Conservation (phyloP, 345 rosid genomes). For the Physaria fendleri region DNA sequence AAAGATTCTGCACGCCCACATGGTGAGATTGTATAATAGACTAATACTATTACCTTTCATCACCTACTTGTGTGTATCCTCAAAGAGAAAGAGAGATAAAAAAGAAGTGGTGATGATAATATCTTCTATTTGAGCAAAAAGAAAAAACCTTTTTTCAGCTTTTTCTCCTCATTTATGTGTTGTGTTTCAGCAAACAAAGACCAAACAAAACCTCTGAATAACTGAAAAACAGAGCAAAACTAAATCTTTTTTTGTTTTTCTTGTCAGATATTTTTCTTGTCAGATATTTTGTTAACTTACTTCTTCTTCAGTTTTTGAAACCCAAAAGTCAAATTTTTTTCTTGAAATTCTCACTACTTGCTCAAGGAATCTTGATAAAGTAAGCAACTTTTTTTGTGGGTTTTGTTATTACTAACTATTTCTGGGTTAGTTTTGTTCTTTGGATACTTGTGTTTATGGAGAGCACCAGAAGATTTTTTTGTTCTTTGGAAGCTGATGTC, state of each 20-base stretch:
- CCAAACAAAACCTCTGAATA: slow-evolving; percentile 19
- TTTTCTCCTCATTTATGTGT: slow-evolving; percentile 22
- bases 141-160: background rate
- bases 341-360: slow-evolving; percentile 14
- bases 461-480: slow-evolving; percentile 19
- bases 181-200: too few species aligned
- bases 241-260: slow-evolving; percentile 2
- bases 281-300: slow-evolving; percentile 9
- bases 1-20: slow-evolving; percentile 40
- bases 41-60: slow-evolving; percentile 21
- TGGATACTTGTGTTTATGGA: slow-evolving; percentile 20
- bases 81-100: slow-evolving; percentile 1
- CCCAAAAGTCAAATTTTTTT: slow-evolving; percentile 18
- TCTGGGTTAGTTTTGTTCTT: slow-evolving; percentile 19
- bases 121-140: slow-evolving; percentile 8
- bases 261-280: too few species aligned
- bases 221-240: slow-evolving; percentile 10
- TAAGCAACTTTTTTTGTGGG: slow-evolving; percentile 33
- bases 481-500: slow-evolving; percentile 29
- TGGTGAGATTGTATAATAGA: slow-evolving; percentile 29
- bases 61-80: slow-evolving; percentile 27
- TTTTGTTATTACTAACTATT: slow-evolving; percentile 23
- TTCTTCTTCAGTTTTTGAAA: slow-evolving; percentile 16
- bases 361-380: slow-evolving; percentile 35
- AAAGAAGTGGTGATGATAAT: slow-evolving; percentile 21